Base-by-base conservation (phyloP, 306 rosid genomes). In the Gleditsia sinensis region DNA sequence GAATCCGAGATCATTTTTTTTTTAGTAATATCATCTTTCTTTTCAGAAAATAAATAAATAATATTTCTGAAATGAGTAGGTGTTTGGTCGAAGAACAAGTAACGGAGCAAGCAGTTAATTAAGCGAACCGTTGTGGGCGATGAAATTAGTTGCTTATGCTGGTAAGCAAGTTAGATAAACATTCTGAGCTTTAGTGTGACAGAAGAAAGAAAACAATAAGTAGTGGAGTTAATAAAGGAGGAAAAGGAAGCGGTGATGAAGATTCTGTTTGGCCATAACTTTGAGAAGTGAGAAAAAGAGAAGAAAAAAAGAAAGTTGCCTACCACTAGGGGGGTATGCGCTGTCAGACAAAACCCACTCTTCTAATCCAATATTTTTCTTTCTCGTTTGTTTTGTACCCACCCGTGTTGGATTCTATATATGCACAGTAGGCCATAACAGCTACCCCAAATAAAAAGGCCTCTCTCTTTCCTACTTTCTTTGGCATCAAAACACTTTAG, bases 251-350 rank as follows among this genome's bases (percentile, higher is more conserved):
- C 17, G 4, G 30, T 9, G 2, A 3, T 5, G 30, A 62, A 61
- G 68, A 61, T 61, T 61, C 68, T 61, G 16, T 36, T 61, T 17
- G 57, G 30, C 42, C 71, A 64, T 28, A 56, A 66, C 77, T 56
- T 58, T 67, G 43, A 71, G 60, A 73, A 45, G 43, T 37, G 25
- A 64, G 57, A 76, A 69, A 72, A 75, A 6, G 25, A 74, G 40
- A 58, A 40, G 57, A 34, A 48, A 60, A 28, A 51, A 70, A 40
- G 67, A 72, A 84, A 70, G 81, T 62, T 69, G 88, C 83, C 85
- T 54, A 28, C 80, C 82, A 73, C 54, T 56, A 55, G 68, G 70
- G 70, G 78, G 66, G 70, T 71, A 68, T 54, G 59, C 48, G 63
- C 34, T 65, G 67, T 30, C 81, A 64, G 50, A 46, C 74, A 69